Evolutionary conservation across 2,329 filamentous ascomycete genomes (phyloP), one percentile per base, ranked within the genome.

Genomic region (Calonectria fujianensis): DNA sequence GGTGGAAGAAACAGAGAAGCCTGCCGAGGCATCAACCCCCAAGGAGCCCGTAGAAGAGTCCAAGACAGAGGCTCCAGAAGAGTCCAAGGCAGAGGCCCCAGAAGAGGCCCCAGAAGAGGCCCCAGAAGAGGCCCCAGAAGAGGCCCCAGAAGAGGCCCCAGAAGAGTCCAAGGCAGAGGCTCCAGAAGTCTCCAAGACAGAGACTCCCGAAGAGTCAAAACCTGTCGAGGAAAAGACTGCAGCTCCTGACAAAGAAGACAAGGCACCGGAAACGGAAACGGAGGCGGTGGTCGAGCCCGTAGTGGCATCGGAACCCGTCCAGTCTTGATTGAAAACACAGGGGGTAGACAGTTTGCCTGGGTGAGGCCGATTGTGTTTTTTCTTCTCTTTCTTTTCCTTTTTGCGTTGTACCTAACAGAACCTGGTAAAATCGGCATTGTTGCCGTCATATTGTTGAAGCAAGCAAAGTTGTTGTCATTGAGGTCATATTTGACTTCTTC

Each of bases 231-330:
- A 76, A 20, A 72, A 65, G 50, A 57, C 64, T 14, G 70, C 65
- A 35, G 50, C 24, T 32, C 63, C 64, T 2, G 64, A 69, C 35
- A 41, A 57, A 39, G 71, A 72, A 35, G 35, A 74, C 37, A 63
- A 63, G 57, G 57, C 57, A 37, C 52, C 54, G 24, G 41, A 70
- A 70, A 75, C 51, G 68, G 83, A 85, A 77, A 82, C 82, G 52
- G 83, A 81, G 37, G 83, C 76, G 13, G 73, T 81, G 24, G 77
- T 86, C 64, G 81, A 87, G 74, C 84, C 85, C 16, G 80, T 84
- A 41, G 80, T 82, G 31, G 83, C 84, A 9, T 80, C 85, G 65
- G 85, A 87, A 29, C 80, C 83, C 67, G 81, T 82, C 8, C 82
- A 83, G 78, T n/a, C 27, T 32, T 41, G 37, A 64, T 64, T 63